phyloP scores from a whole-genome alignment of 768 basidiomycete genomes.

The Serpula lacrymans region DNA sequence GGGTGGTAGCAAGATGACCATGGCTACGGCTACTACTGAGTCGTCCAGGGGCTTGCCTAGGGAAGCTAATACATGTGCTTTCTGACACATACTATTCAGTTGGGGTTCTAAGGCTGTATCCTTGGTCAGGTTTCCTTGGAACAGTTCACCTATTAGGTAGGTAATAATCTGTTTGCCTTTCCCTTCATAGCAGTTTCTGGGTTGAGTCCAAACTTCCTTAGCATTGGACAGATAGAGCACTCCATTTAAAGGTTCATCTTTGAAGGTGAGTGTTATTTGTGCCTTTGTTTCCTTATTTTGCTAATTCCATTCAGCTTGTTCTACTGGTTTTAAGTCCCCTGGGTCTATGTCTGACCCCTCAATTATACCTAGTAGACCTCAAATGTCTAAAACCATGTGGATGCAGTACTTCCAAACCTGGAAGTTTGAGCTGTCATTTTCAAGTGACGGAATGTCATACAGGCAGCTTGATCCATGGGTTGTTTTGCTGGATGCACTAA shows the following conservation, averaged over 20 bases:
- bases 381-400: constrained; percentile 16
- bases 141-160: constrained; percentile 20
- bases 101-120: constrained; percentile 13
- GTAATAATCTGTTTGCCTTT: constrained; percentile 20
- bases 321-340: not conserved
- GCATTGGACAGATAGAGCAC: constrained; percentile 12
- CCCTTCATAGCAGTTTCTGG: constrained; percentile 15
- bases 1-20: constrained; percentile 15
- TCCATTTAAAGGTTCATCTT: constrained; percentile 17
- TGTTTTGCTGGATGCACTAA: too few species aligned
- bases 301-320: not conserved
- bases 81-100: constrained; percentile 16
- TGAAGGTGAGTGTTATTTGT: constrained; percentile 20
- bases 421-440: constrained; percentile 9
- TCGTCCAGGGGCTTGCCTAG: too few species aligned
- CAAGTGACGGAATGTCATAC: constrained; percentile 9
- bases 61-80: too few species aligned
- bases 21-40: too few species aligned
- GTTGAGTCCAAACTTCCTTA: constrained; percentile 16
- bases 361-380: constrained; percentile 7
- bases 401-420: constrained; percentile 10
- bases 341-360: not conserved
- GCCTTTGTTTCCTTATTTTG: constrained; percentile 14
- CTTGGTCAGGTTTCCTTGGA: constrained; percentile 16
- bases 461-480: constrained; percentile 1